Evolutionary conservation across 192 early-diverging fungal species (phyloP), one percentile per base, ranked within the genome.

Genomic region (Podila minutissima): DNA sequence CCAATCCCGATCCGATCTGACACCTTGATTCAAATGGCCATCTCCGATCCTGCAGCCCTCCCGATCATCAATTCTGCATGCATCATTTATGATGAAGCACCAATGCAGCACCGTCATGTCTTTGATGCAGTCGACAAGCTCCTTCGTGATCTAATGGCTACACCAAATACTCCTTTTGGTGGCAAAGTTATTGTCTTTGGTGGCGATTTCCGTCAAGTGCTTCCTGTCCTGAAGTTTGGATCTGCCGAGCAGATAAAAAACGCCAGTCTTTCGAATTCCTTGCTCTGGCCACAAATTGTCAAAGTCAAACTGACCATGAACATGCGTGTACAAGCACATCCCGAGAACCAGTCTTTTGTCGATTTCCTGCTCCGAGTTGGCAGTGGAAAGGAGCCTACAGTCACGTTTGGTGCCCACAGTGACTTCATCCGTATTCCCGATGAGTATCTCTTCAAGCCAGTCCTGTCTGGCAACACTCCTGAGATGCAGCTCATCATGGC

Each of bases 41-140:
- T 46, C 41, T 46, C 41, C 12, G 41, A 46, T 17, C 41, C 41
- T 13, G 41, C 41, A 46, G 41, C 41, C 8, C 41, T 46, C 41
- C 41, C 41, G 15, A 46, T 46, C 3, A 46, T 46, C 5, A 28
- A n/a, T 26, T 37, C 71, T 13, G 48, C 51, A 5, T 17, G 74
- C 13, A 68, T 82, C 17, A 24, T 82, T 31, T 82, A 72, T 72
- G 78, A 74, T 68, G 60, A 82, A 82, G 50, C 41, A 41, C 62
- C 66, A 15, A 82, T 82, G 60, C 22, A 37, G 13, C 37, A 59
- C 32, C 32, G 20, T 1, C 28, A 59, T 66, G 50, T 48, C 10
- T 69, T 69, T 69, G 41, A 46, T 46, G 41, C 41, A 15, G 41
- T 46, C 12, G 41, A 46, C 41, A 46, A 46, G 41, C 41, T 46